Base-by-base conservation (phyloP, 768 basidiomycete species). In the Boletus rex-veris region DNA sequence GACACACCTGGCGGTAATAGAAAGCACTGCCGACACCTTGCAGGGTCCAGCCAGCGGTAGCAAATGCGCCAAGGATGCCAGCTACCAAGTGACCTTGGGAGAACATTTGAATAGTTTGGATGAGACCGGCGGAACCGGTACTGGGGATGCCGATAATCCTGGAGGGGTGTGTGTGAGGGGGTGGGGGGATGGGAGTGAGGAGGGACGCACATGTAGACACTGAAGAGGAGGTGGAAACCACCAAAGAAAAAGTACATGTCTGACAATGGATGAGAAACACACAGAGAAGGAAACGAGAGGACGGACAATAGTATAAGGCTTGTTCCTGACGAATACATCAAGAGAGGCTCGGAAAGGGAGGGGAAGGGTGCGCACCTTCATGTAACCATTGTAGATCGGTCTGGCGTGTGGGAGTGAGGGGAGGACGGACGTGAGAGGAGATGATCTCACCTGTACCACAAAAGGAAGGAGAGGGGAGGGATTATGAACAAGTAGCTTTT, bases 221-320 rank as follows among this genome's bases (percentile, higher is more conserved):
- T 90, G 76, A 92, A 98, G 39, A 91, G 77, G 57, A 98, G 80
- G 74, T 99, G 94, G 80, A 91, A 98, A 44, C 93, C 96, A 51
- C 86, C 81, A 75, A 99, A 99, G 74, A 98, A 83, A 79, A 98
- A 96, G 78, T 92, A 99, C 59, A 97, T 72, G 76, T 98, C 95
- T 98, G 64, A 19, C 47, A 49, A 43, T 31, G 37, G 28, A 5
- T 60, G 67, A 51, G 50, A 48, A 31, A 31, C 48, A 37, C 18
- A 41, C 16, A 38, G 26, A 26, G 16, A 5, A 21, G 37, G 18
- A 57, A 60, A 39, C 56, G 61, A 35, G 12, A 53, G 52, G 58
- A 65, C 87, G 73, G 74, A 92, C 92, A 96, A 74, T 90, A 96
- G 76, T 94, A 96, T 68, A 95, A 73, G 4, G 92, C 82, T 83